These are phyloP conservation scores for Steccherinum ochraceum DNA, from an alignment of 768 basidiomycete species.

Conservation along the genomic window DNA sequence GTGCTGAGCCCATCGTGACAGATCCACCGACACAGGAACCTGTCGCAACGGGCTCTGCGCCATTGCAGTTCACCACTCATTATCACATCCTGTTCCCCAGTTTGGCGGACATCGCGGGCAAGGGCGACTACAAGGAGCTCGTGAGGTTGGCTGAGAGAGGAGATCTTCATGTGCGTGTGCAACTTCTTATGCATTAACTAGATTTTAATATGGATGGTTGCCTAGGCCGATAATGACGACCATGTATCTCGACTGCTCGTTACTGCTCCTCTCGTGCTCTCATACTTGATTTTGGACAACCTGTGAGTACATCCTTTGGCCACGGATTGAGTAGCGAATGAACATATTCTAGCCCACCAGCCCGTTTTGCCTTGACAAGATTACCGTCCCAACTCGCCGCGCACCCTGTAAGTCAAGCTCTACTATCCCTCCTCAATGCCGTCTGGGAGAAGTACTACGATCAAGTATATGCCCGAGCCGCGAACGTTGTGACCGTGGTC, in stretches of 20 bases:
- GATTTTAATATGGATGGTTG: background rate
- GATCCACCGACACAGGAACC: slow-evolving; percentile 2
- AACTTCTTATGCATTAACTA: background rate
- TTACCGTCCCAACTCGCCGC: slow-evolving; percentile 42
- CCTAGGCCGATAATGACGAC: slow-evolving; percentile 18
- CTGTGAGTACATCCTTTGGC: slow-evolving; percentile 35
- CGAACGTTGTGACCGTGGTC: slow-evolving; percentile 34
- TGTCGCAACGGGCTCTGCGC: background rate
- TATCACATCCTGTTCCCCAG: slow-evolving; percentile 40
- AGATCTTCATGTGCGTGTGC: slow-evolving; percentile 47
- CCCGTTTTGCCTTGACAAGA: slow-evolving; percentile 50
- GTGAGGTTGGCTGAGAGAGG: slow-evolving; percentile 41
- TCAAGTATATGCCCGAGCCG: slow-evolving; percentile 46
- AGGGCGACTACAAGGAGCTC: slow-evolving; percentile 37
- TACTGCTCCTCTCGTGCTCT: slow-evolving; percentile 54
- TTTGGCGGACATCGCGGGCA: slow-evolving; percentile 38
- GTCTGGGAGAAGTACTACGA: slow-evolving; percentile 50
- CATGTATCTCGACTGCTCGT: slow-evolving; percentile 35
- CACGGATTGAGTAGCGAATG: slow-evolving; percentile 1
- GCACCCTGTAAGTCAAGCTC: slow-evolving; percentile 39
- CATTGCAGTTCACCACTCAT: background rate
- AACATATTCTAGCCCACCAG: slow-evolving; percentile 45
- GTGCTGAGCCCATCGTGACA: background rate
- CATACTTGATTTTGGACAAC: slow-evolving; percentile 59
- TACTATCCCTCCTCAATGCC: slow-evolving; percentile 42